Percentiles rank a stretch among this genome's conserved stretches.
phyloP scores from a whole-genome alignment of 495 filamentous ascomycete genomes.

The Aspergillus nanangensis region DNA sequence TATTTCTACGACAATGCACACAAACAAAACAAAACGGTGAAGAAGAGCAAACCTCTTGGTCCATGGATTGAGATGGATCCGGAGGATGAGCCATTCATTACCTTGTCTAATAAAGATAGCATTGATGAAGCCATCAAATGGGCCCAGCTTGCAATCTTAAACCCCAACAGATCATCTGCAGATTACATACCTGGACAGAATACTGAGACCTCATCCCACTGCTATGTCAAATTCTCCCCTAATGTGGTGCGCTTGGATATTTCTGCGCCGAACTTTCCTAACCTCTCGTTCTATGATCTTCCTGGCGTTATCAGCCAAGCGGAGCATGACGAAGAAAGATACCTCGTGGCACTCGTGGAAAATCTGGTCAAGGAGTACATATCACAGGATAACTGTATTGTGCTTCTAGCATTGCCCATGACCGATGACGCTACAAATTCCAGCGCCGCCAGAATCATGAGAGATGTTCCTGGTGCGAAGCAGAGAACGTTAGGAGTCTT shows the following conservation, averaged over 20 bases:
- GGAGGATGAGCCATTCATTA: constrained; percentile 38
- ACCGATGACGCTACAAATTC: constrained; percentile 68
- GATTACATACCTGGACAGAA: constrained; percentile 47
- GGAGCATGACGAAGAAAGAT: constrained; percentile 54
- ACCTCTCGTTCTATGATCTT: constrained; percentile 74
- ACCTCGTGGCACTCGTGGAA: constrained; percentile 62
- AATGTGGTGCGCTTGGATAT: constrained; percentile 75
- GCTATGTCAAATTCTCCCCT: constrained; percentile 65
- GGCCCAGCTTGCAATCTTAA: constrained; percentile 70
- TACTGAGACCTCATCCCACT: constrained; percentile 10
- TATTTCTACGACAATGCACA: constrained; percentile 44
- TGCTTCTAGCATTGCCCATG: constrained; percentile 73
- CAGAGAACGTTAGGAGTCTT: constrained; percentile 68
- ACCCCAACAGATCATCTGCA: constrained; percentile 43
- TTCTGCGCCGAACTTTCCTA: constrained; percentile 60
- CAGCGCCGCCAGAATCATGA: constrained; percentile 59
- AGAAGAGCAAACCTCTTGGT: constrained; percentile 29
- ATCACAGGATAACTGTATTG: constrained; percentile 56
- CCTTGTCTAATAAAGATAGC: constrained; percentile 34
- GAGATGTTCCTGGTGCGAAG: constrained; percentile 48
- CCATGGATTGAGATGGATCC: constrained; percentile 39
- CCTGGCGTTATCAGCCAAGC: constrained; percentile 72
- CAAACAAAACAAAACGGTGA: constrained; percentile 14
- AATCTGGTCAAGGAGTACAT: constrained; percentile 68
- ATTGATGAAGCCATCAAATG: constrained; percentile 57